Conservation (phyloP, 345 rosid species). For the Aethionema arabicum region DNA sequence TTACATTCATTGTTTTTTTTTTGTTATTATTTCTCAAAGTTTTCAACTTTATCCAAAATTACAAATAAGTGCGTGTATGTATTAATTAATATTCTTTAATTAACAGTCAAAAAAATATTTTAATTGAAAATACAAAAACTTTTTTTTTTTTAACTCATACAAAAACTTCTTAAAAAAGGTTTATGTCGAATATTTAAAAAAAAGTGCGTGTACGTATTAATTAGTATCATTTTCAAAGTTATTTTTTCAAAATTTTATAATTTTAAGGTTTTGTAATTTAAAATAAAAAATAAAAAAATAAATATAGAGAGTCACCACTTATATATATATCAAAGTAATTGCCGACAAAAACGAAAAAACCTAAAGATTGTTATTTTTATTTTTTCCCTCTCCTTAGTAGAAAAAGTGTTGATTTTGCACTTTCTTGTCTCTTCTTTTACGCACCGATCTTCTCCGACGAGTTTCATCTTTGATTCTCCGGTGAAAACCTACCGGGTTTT, state of each 20-base stretch:
- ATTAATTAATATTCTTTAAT: neutral
- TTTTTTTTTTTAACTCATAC: too few relatives aligned
- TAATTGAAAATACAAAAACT: too few relatives aligned
- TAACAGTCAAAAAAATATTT: too few relatives aligned
- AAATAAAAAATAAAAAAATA: too few relatives aligned
- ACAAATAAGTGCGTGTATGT: slow-evolving; percentile 7
- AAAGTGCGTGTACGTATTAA: too few relatives aligned
- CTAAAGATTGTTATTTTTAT: slow-evolving; percentile 14
- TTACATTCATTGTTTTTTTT: slow-evolving; percentile 1
- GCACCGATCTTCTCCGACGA: slow-evolving; percentile 32
- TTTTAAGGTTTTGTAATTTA: too few relatives aligned
- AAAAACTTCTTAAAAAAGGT: too few relatives aligned
- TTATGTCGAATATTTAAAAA: too few relatives aligned
- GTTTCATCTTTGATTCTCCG: slow-evolving; percentile 19
- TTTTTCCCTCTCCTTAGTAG: slow-evolving; percentile 9
- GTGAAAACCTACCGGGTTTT: slow-evolving; percentile 5
- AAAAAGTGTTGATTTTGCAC: slow-evolving; percentile 12
- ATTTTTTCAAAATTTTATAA: too few relatives aligned
- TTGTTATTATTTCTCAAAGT: too few relatives aligned
- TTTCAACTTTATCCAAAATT: slow-evolving; percentile 1
- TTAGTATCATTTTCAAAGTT: too few relatives aligned
- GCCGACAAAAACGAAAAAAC: slow-evolving; percentile 31
- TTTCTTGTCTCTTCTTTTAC: slow-evolving; percentile 2
- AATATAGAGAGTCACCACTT: too few relatives aligned
- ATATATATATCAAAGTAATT: slow-evolving; percentile 20